Base-by-base conservation (phyloP, 2,329 filamentous ascomycete genomes). In the Pseudocercospora macadamiae region DNA sequence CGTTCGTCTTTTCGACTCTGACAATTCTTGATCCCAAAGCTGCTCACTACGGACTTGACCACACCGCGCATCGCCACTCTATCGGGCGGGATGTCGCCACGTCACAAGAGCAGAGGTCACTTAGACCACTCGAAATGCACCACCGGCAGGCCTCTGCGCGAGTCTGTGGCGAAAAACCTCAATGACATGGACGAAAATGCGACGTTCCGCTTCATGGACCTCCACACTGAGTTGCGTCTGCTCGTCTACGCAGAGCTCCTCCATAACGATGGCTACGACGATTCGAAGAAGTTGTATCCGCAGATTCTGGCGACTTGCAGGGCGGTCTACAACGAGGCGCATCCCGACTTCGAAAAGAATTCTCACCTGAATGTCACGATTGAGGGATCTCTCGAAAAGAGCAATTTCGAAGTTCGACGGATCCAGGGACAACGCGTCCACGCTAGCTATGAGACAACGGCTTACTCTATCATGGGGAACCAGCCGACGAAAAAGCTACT, bases 121-220 rank as follows among this genome's bases (percentile, higher is more conserved):
- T n/a, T n/a, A n/a, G n/a, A n/a, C n/a, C n/a, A n/a, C n/a, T n/a
- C n/a, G n/a, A n/a, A n/a, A n/a, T n/a, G n/a, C n/a, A n/a, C n/a
- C n/a, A n/a, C n/a, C n/a, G n/a, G n/a, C n/a, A n/a, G n/a, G n/a
- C n/a, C n/a, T n/a, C n/a, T n/a, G n/a, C n/a, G n/a, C n/a, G n/a
- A n/a, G n/a, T n/a, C n/a, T n/a, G n/a, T n/a, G n/a, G n/a, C n/a
- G n/a, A n/a, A n/a, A n/a, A n/a, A n/a, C n/a, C n/a, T n/a, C n/a
- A n/a, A n/a, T n/a, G n/a, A 42, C n/a, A 18, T 45, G 4, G 51
- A 54, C 9, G 26, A 26, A 16, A 21, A 14, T 23, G 51, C 52
- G n/a, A 42, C 21, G 2, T 57, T 56, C 45, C 51, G 54, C 4
- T 51, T 67, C 42, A 37, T 65, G 55, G 55, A 65, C 8, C 47